Evolutionary conservation across 2,329 filamentous ascomycete genomes (phyloP).

Genomic region (Pseudodiploospora longispora): DNA sequence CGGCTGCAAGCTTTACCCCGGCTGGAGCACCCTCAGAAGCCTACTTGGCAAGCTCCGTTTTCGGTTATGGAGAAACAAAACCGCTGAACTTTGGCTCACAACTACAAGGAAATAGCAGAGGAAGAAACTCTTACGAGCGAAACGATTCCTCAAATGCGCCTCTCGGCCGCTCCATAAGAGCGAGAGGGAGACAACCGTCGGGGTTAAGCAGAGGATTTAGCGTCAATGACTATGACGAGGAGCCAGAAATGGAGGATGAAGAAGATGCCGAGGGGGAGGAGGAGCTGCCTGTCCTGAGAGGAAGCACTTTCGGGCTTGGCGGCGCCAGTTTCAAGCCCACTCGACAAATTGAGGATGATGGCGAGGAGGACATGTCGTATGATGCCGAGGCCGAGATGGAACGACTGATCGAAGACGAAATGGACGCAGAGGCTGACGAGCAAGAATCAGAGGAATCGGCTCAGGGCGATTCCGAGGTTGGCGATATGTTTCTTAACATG

Average conservation of each 20-base stretch:
- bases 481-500: conserved; percentile 44
- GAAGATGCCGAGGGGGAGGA: conserved; percentile 27
- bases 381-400: conserved; percentile 29
- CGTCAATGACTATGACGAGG: conserved; percentile 24
- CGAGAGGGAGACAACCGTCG: conserved; percentile 38
- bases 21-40: conserved; percentile 47
- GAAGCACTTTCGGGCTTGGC: conserved; percentile 25
- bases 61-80: conserved; percentile 34
- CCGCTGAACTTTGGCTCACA: conserved; percentile 30
- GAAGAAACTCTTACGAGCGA: conserved; percentile 29
- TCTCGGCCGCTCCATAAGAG: conserved; percentile 40
- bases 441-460: conserved; percentile 30
- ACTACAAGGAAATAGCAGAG: conserved; percentile 17
- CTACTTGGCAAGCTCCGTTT: conserved; percentile 46
- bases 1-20: conserved; percentile 47
- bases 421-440: conserved; percentile 29
- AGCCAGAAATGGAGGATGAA: conserved; percentile 18
- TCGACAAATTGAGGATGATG: conserved; percentile 9
- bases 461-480: conserved; percentile 33
- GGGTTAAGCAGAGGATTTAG: conserved; percentile 38
- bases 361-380: conserved; percentile 20
- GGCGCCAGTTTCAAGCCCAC: conserved; percentile 9
- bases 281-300: conserved; percentile 23
- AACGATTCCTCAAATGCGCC: conserved; percentile 32
- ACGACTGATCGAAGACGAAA: conserved; percentile 26